Evolutionary conservation across 352 stramenopile genomes (phyloP).

Genomic region (Phytophthora palmivora): DNA sequence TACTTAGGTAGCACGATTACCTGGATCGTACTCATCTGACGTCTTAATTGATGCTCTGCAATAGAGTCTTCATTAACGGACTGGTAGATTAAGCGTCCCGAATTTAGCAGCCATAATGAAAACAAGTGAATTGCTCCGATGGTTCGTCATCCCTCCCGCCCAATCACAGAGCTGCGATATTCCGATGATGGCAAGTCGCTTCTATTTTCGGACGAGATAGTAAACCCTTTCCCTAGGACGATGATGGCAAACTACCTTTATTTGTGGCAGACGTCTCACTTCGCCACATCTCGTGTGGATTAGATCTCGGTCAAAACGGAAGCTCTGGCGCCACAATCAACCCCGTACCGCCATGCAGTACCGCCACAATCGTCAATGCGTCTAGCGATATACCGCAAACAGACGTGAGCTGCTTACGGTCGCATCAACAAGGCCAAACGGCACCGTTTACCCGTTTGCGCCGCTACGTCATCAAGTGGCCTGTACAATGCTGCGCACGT

Average conservation of each 20-base stretch:
- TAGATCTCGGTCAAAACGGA: slow-evolving; percentile 1
- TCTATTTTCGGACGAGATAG: slow-evolving; percentile 6
- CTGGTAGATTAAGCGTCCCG: not conserved
- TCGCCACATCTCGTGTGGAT: slow-evolving; percentile 1
- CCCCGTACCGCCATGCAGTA: not conserved
- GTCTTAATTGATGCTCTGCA: too few relatives aligned
- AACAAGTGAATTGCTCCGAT: too few relatives aligned
- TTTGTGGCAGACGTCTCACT: slow-evolving; percentile 5
- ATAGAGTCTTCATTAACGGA: not conserved
- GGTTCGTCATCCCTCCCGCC: not conserved
- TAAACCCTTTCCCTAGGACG: not conserved
- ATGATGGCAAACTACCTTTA: slow-evolving; percentile 11
- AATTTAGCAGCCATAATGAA: not conserved
- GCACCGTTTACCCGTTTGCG: slow-evolving; percentile 8
- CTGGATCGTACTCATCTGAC: not conserved
- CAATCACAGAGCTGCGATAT: slow-evolving; percentile 24
- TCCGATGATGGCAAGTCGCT: slow-evolving; percentile 22
- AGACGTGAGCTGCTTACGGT: slow-evolving; percentile 4
- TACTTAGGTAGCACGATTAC: not conserved
- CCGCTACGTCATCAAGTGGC: not conserved
- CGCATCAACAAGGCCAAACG: slow-evolving; percentile 6
- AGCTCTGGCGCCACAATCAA: slow-evolving; percentile 9
- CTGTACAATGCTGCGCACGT: slow-evolving; percentile 15
- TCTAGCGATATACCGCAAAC: slow-evolving; percentile 8
- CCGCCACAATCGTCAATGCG: slow-evolving; percentile 10